Evolutionary conservation across 164 flowering plant species (phyloP).

Genomic region (Chloranthus sessilifolius): DNA sequence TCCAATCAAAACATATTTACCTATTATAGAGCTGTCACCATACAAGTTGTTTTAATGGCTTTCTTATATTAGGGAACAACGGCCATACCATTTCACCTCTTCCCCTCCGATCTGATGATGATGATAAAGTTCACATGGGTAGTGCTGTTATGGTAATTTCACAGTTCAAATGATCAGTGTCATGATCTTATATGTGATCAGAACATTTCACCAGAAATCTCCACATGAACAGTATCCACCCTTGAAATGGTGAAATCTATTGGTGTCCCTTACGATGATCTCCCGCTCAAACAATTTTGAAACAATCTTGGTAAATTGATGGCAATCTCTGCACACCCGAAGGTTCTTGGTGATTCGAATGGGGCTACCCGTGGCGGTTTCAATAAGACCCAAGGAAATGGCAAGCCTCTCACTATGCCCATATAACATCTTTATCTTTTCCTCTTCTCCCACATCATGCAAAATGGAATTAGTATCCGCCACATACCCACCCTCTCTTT

Average conservation of each 20-base stretch:
- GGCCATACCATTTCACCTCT: too few species aligned
- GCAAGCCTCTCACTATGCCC: conserved; percentile 90
- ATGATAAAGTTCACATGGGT: too few species aligned
- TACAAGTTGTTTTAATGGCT: too few species aligned
- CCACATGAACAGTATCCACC: conserved; percentile 74
- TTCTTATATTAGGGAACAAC: too few species aligned
- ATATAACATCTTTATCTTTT: conserved; percentile 55
- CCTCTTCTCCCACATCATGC: conserved; percentile 59
- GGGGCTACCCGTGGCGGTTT: too few species aligned
- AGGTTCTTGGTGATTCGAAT: conserved; percentile 35
- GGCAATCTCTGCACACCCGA: conserved; percentile 78
- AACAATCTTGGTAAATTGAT: conserved; percentile 53
- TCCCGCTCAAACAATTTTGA: conserved; percentile 43
- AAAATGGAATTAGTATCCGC: conserved; percentile 60
- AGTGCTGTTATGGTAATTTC: too few species aligned
- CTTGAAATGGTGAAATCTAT: conserved; percentile 70
- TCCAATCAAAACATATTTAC: too few species aligned
- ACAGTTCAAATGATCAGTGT: too few species aligned
- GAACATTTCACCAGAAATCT: conserved; percentile 66
- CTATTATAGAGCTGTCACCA: too few species aligned
- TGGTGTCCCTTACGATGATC: conserved; percentile 75
- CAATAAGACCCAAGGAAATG: conserved; percentile 60
- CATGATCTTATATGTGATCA: too few species aligned
- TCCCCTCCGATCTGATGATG: too few species aligned
- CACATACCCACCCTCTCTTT: conserved; percentile 53